A percentile compares a stretch with the other conserved stretches of the same genome.
These are phyloP conservation scores for Mycena polygramma DNA, from an alignment of 768 basidiomycete genomes.

Conservation along the genomic window DNA sequence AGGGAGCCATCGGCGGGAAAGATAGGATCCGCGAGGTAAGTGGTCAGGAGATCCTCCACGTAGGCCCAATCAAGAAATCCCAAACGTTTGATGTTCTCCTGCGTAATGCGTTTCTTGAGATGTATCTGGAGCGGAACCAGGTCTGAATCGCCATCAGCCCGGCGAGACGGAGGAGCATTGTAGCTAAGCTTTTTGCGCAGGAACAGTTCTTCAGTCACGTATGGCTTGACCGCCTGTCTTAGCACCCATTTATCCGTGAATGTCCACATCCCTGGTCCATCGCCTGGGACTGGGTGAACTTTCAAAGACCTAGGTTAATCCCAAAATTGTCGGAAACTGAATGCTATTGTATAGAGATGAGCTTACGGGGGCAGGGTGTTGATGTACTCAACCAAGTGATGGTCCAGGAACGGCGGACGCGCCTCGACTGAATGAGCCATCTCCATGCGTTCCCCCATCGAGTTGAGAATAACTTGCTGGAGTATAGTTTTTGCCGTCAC, in stretches of 20 bases:
- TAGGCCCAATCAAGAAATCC: constrained; percentile 10
- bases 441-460: constrained; percentile 28
- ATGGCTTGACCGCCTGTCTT: constrained; percentile 34
- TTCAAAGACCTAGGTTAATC: constrained; percentile 10
- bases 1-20: constrained; percentile 13
- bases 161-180: constrained; percentile 3
- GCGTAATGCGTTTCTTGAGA: constrained; percentile 8
- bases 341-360: background rate
- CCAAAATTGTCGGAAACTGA: background rate
- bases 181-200: constrained; percentile 5
- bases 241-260: constrained; percentile 35
- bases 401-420: constrained; percentile 31
- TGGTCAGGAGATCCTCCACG: background rate
- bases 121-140: background rate
- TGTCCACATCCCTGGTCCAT: constrained; percentile 1
- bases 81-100: constrained; percentile 1
- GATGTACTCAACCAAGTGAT: constrained; percentile 17
- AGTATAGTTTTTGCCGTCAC: constrained; percentile 20
- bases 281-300: constrained; percentile 2
- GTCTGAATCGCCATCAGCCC: background rate
- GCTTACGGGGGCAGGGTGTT: constrained; percentile 30
- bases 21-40: background rate
- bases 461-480: constrained; percentile 18
- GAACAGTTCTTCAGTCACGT: constrained; percentile 33
- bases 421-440: constrained; percentile 32